A percentile compares a stretch with the other conserved stretches of the same genome.
Evolutionary conservation across 805 yeast genomes (phyloP).

Genomic region (Cyberlindnera americana): DNA sequence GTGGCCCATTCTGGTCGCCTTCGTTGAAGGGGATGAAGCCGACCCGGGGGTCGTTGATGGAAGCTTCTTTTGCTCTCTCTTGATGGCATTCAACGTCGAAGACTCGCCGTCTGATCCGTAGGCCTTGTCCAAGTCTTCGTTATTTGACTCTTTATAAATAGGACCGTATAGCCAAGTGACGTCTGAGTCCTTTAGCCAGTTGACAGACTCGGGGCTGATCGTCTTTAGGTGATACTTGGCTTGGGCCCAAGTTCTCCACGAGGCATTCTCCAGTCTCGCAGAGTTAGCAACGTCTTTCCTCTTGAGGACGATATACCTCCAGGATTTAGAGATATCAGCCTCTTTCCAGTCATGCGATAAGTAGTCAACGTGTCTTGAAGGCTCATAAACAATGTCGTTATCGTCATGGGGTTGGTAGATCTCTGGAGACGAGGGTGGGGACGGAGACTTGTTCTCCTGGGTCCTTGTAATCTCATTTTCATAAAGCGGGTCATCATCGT

Average conservation of each 20-base stretch:
- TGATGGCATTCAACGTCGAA: slow-evolving; percentile 23
- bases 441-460: slow-evolving; percentile 29
- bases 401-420: slow-evolving; percentile 61
- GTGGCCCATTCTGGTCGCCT: slow-evolving; percentile 11
- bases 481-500: slow-evolving; percentile 16
- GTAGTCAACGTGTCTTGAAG: slow-evolving; percentile 90
- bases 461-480: slow-evolving; percentile 16
- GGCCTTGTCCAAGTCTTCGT: slow-evolving; percentile 26
- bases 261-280: slow-evolving; percentile 81
- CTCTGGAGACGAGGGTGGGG: slow-evolving; percentile 31
- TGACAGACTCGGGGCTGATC: slow-evolving; percentile 84
- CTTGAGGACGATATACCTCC: slow-evolving; percentile 87
- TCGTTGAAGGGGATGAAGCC: slow-evolving; percentile 12
- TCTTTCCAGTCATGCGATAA: slow-evolving; percentile 96
- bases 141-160: slow-evolving; percentile 20
- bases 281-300: slow-evolving; percentile 82
- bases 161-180: slow-evolving; percentile 99
- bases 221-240: slow-evolving; percentile 74
- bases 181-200: slow-evolving; percentile 96
- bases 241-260: slow-evolving; percentile 99
- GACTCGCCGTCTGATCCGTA: slow-evolving; percentile 40
- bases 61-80: slow-evolving; percentile 21
- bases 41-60: slow-evolving; percentile 14
- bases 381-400: slow-evolving; percentile 72
- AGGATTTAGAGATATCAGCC: slow-evolving; percentile 84